Evolutionary conservation across 495 filamentous ascomycete species (phyloP).

Genomic region (Xylaria longipes): DNA sequence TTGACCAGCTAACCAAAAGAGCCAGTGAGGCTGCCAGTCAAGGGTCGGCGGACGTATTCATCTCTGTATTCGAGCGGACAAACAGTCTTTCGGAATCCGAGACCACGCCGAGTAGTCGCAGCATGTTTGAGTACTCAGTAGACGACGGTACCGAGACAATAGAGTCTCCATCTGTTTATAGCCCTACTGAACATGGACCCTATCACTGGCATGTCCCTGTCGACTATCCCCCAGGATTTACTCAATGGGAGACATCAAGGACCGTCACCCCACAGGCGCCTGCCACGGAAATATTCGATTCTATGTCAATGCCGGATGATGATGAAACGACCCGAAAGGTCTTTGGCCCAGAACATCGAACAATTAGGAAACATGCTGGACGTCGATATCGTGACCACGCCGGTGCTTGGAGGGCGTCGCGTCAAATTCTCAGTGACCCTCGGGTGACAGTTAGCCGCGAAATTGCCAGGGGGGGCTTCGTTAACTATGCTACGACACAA

Average conservation of each 20-base stretch:
- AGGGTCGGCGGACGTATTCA: slow-evolving; percentile 53
- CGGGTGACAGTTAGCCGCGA: slow-evolving; percentile 52
- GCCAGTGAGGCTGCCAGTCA: slow-evolving; percentile 51
- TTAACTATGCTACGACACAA: slow-evolving; percentile 28
- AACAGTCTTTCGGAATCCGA: slow-evolving; percentile 66
- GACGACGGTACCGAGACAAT: slow-evolving; percentile 34
- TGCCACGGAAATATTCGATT: slow-evolving; percentile 40
- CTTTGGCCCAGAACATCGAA: slow-evolving; percentile 51
- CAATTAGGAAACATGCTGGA: slow-evolving; percentile 47
- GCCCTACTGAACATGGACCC: slow-evolving; percentile 35
- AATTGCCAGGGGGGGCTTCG: slow-evolving; percentile 44
- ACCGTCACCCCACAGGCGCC: slow-evolving; percentile 38
- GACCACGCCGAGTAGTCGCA: slow-evolving; percentile 45
- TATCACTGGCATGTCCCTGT: slow-evolving; percentile 45
- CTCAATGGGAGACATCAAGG: slow-evolving; percentile 34
- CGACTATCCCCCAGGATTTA: slow-evolving; percentile 26
- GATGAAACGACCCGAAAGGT: slow-evolving; percentile 36
- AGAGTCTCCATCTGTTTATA: slow-evolving; percentile 37
- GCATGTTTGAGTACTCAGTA: slow-evolving; percentile 37
- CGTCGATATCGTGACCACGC: slow-evolving; percentile 55
- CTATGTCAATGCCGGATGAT: slow-evolving; percentile 40
- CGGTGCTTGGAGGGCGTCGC: slow-evolving; percentile 54
- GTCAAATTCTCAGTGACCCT: slow-evolving; percentile 52
- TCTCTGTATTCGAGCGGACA: slow-evolving; percentile 75
- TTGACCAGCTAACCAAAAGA: slow-evolving; percentile 61